A percentile compares a stretch with the other conserved stretches of the same genome.
These are phyloP conservation scores for Exsudoporus frostii DNA, from an alignment of 768 basidiomycete species.

Conservation along the genomic window DNA sequence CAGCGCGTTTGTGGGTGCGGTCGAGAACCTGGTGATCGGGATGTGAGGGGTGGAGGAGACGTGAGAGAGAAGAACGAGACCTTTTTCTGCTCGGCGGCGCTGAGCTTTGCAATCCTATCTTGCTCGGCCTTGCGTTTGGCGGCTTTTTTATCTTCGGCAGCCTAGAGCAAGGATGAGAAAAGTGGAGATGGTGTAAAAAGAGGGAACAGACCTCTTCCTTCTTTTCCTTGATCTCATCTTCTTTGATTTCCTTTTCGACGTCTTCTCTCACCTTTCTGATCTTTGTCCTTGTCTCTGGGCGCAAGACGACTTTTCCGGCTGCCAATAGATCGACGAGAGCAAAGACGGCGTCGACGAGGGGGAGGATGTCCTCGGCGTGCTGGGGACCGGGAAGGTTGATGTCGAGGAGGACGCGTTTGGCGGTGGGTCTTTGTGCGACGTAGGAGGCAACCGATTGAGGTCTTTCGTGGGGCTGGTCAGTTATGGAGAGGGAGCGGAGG, in stretches of 20 bases:
- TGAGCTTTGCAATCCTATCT: constrained; percentile 68
- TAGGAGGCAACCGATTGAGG: constrained; percentile 52
- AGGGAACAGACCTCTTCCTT: constrained; percentile 56
- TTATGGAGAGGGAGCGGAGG: constrained; percentile 86
- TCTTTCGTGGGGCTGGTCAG: constrained; percentile 79
- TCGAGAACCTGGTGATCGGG: constrained; percentile 51
- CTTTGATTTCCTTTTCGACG: constrained; percentile 62
- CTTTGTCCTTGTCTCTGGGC: constrained; percentile 82
- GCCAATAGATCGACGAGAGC: constrained; percentile 68
- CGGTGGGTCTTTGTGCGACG: constrained; percentile 38
- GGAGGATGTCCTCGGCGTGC: constrained; percentile 44
- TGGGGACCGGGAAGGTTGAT: constrained; percentile 53
- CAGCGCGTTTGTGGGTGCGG: constrained; percentile 68
- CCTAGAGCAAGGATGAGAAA: constrained; percentile 29
- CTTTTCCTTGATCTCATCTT: constrained; percentile 63
- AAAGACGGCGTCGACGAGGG: constrained; percentile 68
- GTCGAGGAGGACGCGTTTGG: constrained; percentile 75
- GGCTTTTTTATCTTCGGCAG: constrained; percentile 63
- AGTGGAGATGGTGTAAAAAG: not conserved
- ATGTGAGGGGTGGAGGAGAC: constrained; percentile 2
- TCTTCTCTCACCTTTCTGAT: constrained; percentile 72
- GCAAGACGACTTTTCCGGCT: constrained; percentile 47
- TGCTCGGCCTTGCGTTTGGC: constrained; percentile 74
- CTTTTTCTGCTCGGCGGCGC: constrained; percentile 82
- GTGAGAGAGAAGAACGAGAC: constrained; percentile 31